Conservation (phyloP, 108 stramenopile species). For the Cyclotella cryptica region DNA sequence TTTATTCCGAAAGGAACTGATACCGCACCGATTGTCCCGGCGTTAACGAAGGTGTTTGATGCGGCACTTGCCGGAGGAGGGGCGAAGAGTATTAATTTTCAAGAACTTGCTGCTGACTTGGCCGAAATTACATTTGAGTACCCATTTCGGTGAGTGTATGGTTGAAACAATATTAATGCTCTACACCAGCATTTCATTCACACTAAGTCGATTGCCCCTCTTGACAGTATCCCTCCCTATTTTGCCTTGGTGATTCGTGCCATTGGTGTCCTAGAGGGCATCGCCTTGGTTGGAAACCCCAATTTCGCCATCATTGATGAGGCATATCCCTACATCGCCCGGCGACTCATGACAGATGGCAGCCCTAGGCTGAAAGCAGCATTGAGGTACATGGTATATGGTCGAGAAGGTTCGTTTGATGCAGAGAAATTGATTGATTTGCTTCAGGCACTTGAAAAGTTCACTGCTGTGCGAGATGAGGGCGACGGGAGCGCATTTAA, state of each 20-base stretch:
- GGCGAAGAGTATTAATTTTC: constrained; percentile 95
- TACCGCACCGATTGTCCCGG: constrained; percentile 91
- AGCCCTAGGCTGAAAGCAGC: constrained; percentile 87
- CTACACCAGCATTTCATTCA: neutral
- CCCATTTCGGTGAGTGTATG: constrained; percentile 47
- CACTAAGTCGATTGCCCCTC: neutral
- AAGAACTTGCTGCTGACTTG: constrained; percentile 91
- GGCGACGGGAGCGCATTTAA: constrained; percentile 88
- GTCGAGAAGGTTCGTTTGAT: constrained; percentile 87
- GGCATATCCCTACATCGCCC: constrained; percentile 94
- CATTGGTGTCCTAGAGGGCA: constrained; percentile 93
- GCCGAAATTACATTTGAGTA: constrained; percentile 95
- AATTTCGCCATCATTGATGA: constrained; percentile 95
- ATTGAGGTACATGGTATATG: constrained; percentile 95
- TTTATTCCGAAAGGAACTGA: constrained; percentile 94
- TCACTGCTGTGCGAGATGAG: constrained; percentile 80
- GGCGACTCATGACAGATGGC: constrained; percentile 89
- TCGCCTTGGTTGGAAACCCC: constrained; percentile 95
- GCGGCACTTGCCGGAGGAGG: constrained; percentile 96
- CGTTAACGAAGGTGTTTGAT: constrained; percentile 93
- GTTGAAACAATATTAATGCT: neutral
- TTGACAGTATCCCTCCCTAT: constrained; percentile 82
- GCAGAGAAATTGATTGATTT: constrained; percentile 94
- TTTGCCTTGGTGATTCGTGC: constrained; percentile 96
- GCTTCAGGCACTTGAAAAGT: constrained; percentile 90